Conservation (phyloP, 2,329 filamentous ascomycete species). For the Clonostachys byssicola region DNA sequence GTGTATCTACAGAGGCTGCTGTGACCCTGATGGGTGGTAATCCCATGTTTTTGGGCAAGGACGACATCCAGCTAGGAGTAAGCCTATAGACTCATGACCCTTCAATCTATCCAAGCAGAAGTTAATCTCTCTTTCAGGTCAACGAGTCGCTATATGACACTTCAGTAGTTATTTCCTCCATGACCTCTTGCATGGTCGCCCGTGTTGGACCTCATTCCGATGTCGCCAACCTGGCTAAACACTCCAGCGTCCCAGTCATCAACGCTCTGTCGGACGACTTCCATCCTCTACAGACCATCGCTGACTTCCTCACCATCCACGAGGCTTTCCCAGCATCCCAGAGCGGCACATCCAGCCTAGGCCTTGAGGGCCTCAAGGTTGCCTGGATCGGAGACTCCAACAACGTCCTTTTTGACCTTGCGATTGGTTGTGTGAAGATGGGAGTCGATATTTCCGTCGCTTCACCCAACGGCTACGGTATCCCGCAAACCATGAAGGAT, state of each 20-base stretch:
- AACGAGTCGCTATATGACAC: slow-evolving; percentile 97
- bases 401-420: slow-evolving; percentile 93
- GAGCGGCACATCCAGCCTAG: slow-evolving; percentile 42
- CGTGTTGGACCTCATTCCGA: slow-evolving; percentile 76
- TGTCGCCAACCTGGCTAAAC: slow-evolving; percentile 63
- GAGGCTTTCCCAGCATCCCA: slow-evolving; percentile 61
- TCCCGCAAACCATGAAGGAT: slow-evolving; percentile 69
- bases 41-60: slow-evolving; percentile 93
- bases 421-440: slow-evolving; percentile 81
- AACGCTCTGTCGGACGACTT: slow-evolving; percentile 87
- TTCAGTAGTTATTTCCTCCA: slow-evolving; percentile 86
- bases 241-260: slow-evolving; percentile 77
- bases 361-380: slow-evolving; percentile 79
- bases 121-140: slow-evolving; percentile 40
- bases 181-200: slow-evolving; percentile 80
- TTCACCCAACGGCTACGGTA: slow-evolving; percentile 79
- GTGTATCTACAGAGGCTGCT: slow-evolving; percentile 89
- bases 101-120: background rate
- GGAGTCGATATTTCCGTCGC: slow-evolving; percentile 85
- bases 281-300: slow-evolving; percentile 91
- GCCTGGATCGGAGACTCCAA: slow-evolving; percentile 97
- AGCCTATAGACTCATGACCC: slow-evolving; percentile 14
- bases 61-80: slow-evolving; percentile 93
- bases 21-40: slow-evolving; percentile 86
- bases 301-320: slow-evolving; percentile 87